Percentiles rank a stretch among this genome's conserved stretches.
phyloP scores from a whole-genome alignment of 306 rosid genomes.

The Glycine soja region DNA sequence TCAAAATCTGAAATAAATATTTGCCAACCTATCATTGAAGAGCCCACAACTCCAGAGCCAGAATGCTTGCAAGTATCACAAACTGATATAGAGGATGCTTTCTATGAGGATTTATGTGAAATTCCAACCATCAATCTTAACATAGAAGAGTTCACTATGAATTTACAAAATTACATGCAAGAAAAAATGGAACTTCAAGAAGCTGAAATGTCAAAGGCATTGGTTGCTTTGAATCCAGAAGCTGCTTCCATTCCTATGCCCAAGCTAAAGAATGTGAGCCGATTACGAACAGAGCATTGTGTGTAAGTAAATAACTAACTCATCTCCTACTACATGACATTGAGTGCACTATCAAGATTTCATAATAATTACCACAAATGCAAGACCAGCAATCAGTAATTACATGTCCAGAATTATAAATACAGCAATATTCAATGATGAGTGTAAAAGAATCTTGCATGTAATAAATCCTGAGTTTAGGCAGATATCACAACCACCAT shows the following conservation, averaged over 20 bases:
- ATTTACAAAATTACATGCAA: slow-evolving; percentile 86
- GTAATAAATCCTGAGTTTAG: slow-evolving; percentile 17
- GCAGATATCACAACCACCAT: slow-evolving; percentile 12
- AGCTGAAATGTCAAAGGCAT: slow-evolving; percentile 87
- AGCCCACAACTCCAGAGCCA: slow-evolving; percentile 93
- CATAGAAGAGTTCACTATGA: slow-evolving; percentile 81
- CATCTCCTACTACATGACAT: slow-evolving; percentile 42
- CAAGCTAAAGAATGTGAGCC: slow-evolving; percentile 86
- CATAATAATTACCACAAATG: background rate
- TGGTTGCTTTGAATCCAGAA: slow-evolving; percentile 78
- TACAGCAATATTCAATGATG: slow-evolving; percentile 6
- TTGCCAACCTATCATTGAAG: slow-evolving; percentile 95
- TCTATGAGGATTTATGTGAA: slow-evolving; percentile 70
- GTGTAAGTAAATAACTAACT: slow-evolving; percentile 74
- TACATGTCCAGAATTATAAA: slow-evolving; percentile 40
- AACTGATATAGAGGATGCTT: slow-evolving; percentile 80
- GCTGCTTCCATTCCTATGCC: slow-evolving; percentile 88
- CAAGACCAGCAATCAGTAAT: slow-evolving; percentile 3
- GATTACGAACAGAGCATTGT: slow-evolving; percentile 92
- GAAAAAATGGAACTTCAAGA: slow-evolving; percentile 89
- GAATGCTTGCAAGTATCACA: slow-evolving; percentile 57
- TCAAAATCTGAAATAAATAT: slow-evolving; percentile 48
- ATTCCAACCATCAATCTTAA: slow-evolving; percentile 88
- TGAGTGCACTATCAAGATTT: slow-evolving; percentile 7
- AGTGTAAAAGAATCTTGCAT: slow-evolving; percentile 15